Evolutionary conservation across 1,284 basidiomycete genomes (phyloP).

Genomic region (Wolfiporia cocos): DNA sequence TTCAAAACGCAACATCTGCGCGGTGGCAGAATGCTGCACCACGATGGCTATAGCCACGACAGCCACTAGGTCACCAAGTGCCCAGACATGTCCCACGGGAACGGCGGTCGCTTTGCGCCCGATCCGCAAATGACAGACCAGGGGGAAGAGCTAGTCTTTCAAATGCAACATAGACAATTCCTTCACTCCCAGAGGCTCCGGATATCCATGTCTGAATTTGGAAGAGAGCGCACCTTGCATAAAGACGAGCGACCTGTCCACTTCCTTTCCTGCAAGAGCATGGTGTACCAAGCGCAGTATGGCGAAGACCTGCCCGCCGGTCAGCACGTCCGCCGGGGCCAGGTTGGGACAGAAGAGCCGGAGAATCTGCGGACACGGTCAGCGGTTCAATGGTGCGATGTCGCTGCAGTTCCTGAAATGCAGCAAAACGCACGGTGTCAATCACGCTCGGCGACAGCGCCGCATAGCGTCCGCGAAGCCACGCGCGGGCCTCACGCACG

Average conservation of each 20-base stretch:
- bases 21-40: too few species aligned
- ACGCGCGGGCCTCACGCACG: slow-evolving; percentile 63
- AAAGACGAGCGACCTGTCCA: slow-evolving; percentile 61
- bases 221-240: slow-evolving; percentile 66
- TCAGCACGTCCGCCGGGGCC: slow-evolving; percentile 42
- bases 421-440: slow-evolving; percentile 41
- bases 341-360: slow-evolving; percentile 53
- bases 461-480: slow-evolving; percentile 65
- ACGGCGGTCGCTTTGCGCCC: too few species aligned
- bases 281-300: slow-evolving; percentile 60
- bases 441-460: slow-evolving; percentile 45
- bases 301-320: slow-evolving; percentile 72
- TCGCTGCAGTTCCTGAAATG: not conserved
- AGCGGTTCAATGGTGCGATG: not conserved
- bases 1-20: too few species aligned
- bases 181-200: too few species aligned
- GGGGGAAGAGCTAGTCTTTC: too few species aligned
- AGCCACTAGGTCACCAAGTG: too few species aligned
- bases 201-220: too few species aligned
- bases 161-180: too few species aligned
- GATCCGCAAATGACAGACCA: too few species aligned
- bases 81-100: too few species aligned
- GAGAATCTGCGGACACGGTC: slow-evolving; percentile 43
- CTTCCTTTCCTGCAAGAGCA: slow-evolving; percentile 47
- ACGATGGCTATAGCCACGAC: too few species aligned